Evolutionary conservation across 768 basidiomycete species (phyloP), one percentile per base, ranked within the genome.

Genomic region (Hortiboletus flavorubellus): DNA sequence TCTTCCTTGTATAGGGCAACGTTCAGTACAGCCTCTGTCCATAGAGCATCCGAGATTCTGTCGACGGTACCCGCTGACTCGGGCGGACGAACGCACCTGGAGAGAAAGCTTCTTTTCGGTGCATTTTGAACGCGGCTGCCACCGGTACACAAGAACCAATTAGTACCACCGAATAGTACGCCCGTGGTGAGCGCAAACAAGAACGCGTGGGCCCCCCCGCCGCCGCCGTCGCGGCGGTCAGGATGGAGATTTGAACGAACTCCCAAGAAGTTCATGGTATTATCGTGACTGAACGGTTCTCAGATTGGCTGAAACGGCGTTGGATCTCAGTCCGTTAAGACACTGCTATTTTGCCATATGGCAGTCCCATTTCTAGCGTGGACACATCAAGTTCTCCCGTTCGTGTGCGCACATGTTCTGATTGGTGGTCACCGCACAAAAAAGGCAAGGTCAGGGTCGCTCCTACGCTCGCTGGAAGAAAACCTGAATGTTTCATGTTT

Each of bases 191-290:
- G 48, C 66, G 64, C 59, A 62, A 11, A 54, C 54, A 9, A 56
- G 64, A 65, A 58, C 49, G 26, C 39, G 37, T 33, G 11, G 26
- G 44, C 18, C 51, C 16, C 54, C 2, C 65, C 64, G 64, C 56
- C 53, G 64, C 56, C 53, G 66, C 64, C 66, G 54, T 68, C 66
- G 64, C 60, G 49, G 66, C 64, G 60, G 63, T 9, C 37, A 57
- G 46, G 48, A 62, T 62, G 56, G 56, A 65, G 51, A 67, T 68
- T 52, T 49, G 48, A 40, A 47, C 56, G n/a, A 38, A 44, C 23
- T 18, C 2, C n/a, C 42, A 23, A 41, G 18, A 54, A 56, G 49
- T n/a, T 55, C 45, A 26, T 45, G 43, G 26, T 12, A 37, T 30
- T 30, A 31, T 39, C 31, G 29, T 11, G 23, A 31, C n/a, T 10